Base-by-base conservation (phyloP, 2,329 filamentous ascomycete species). In the Talaromyces sp. region DNA sequence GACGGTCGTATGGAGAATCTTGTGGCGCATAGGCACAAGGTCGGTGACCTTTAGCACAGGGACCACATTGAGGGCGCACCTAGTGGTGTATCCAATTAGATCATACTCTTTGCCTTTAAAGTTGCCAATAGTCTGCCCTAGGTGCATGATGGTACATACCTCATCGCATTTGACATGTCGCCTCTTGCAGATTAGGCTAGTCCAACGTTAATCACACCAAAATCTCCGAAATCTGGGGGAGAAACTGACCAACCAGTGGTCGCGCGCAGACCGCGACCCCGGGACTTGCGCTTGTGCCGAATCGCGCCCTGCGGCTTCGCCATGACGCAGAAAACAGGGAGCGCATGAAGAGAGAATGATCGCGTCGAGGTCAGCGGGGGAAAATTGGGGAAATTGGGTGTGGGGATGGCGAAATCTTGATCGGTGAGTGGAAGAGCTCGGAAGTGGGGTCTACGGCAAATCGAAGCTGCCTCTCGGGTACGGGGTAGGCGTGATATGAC, bases 131-230 rank as follows among this genome's bases (percentile, higher is more conserved):
- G 36, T 35, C 5, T 27, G 6, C 17, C 11, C 16, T 30, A 11
- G 22, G 11, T 16, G 32, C 16, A n/a, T 16, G 6, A 13, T 13
- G 16, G 42, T 24, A 46, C 57, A 30, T 52, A 62, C 63, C 46
- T 68, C 66, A 35, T 68, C 66, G 27, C 66, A 69, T 45, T 69
- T 69, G 29, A 69, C 64, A 47, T 68, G 66, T 14, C 66, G 58
- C 17, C 57, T 57, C 41, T 67, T 68, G 57, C 66, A 68, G 27
- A 63, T 54, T 16, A 66, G 49, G 47, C 65, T 68, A 32, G 14
- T 17, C 19, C 39, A 17, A 17, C 20, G 44, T 61, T 40, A 56
- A 48, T 27, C 27, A 30, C 32, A 39, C 37, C 24, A 19, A 44
- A 48, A 32, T 36, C 41, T 29, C 46, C 49, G 19, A 47, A 47